phyloP scores from a whole-genome alignment of 768 basidiomycete species.

The Hypholoma fasciculare region DNA sequence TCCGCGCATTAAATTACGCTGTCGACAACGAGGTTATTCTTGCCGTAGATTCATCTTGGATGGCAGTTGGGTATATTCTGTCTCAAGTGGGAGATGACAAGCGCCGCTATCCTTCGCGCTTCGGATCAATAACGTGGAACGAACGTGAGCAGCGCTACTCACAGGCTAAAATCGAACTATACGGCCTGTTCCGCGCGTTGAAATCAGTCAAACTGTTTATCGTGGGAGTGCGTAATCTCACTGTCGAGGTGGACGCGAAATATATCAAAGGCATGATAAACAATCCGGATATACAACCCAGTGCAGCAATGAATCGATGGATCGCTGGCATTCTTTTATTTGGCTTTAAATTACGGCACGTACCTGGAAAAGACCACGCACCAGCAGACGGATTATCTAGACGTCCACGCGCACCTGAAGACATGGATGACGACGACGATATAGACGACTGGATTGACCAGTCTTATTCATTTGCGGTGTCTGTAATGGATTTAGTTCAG shows the following conservation, averaged over 20 bases:
- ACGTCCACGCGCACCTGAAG: conserved; percentile 14
- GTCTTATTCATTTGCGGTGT: conserved; percentile 4
- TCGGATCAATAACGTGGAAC: conserved; percentile 19
- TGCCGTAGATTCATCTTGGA: conserved; percentile 18
- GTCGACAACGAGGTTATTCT: conserved; percentile 17
- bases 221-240: conserved; percentile 24
- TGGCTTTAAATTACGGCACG: conserved; percentile 33
- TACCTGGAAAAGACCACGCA: conserved; percentile 23
- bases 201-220: conserved; percentile 18
- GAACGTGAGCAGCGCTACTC: conserved; percentile 22
- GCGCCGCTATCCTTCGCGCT: conserved; percentile 14
- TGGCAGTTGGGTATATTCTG: conserved; percentile 17
- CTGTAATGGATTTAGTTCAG: background rate
- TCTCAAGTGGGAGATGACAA: conserved; percentile 13
- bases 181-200: conserved; percentile 25
- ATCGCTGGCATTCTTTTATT: conserved; percentile 38
- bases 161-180: conserved; percentile 32
- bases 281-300: conserved; percentile 37
- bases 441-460: conserved; percentile 18
- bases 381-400: conserved; percentile 28
- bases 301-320: conserved; percentile 40
- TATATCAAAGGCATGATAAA: conserved; percentile 39
- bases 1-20: conserved; percentile 15
- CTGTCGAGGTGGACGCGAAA: conserved; percentile 28
- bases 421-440: conserved; percentile 9